phyloP scores from a whole-genome alignment of 2,329 filamentous ascomycete species.

The Plectosphaerella sp. region DNA sequence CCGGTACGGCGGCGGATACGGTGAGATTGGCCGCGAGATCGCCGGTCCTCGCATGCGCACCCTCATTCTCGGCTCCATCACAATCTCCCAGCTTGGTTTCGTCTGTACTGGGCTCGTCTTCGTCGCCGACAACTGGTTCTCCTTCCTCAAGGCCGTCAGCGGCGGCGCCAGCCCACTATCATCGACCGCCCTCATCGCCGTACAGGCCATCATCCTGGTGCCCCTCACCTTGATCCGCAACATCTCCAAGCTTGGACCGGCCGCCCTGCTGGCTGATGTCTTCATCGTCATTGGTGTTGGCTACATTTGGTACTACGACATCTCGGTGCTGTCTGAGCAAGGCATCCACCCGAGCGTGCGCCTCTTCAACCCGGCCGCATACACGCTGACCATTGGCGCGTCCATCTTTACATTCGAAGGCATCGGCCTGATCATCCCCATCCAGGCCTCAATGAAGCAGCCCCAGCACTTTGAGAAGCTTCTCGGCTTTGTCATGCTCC shows the following conservation, averaged over 20 bases:
- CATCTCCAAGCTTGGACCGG: slow-evolving; percentile 68
- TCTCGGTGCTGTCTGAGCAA: slow-evolving; percentile 46
- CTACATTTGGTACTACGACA: slow-evolving; percentile 72
- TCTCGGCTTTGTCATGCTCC: slow-evolving; percentile 64
- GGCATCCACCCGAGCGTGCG: slow-evolving; percentile 59
- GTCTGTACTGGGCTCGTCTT: slow-evolving; percentile 77
- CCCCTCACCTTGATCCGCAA: slow-evolving; percentile 68
- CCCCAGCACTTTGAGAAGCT: slow-evolving; percentile 64
- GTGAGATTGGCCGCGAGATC: slow-evolving; percentile 66
- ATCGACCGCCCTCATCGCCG: slow-evolving; percentile 56
- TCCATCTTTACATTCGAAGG: slow-evolving; percentile 96
- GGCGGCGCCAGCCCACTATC: slow-evolving; percentile 43
- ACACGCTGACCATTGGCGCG: slow-evolving; percentile 67
- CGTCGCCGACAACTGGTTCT: slow-evolving; percentile 67
- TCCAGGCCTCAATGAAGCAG: slow-evolving; percentile 88
- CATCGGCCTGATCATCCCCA: slow-evolving; percentile 94
- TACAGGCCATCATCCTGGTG: slow-evolving; percentile 61
- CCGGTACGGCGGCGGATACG: slow-evolving; percentile 65
- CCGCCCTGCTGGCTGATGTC: slow-evolving; percentile 64
- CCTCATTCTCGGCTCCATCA: slow-evolving; percentile 65
- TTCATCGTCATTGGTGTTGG: slow-evolving; percentile 67
- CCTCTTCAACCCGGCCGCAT: slow-evolving; percentile 65
- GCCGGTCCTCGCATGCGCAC: slow-evolving; percentile 58
- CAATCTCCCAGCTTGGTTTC: slow-evolving; percentile 72
- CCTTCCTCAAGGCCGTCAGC: slow-evolving; percentile 62